Evolutionary conservation across 2,329 filamentous ascomycete genomes (phyloP).

Genomic region (Diaporthe capsici): DNA sequence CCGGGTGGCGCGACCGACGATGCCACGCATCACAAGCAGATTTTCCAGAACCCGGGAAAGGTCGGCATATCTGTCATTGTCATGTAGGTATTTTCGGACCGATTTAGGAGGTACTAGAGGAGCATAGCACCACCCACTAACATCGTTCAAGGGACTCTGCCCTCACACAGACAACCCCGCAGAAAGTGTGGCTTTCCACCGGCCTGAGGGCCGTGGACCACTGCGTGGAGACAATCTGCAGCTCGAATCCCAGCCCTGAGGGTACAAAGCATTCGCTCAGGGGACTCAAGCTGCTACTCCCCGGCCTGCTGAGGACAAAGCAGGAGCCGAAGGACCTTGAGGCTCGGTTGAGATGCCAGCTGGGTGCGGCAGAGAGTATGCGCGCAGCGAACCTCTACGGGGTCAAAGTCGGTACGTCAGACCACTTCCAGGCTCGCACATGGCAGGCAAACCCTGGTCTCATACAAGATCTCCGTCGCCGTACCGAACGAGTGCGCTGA

Average conservation of each 20-base stretch:
- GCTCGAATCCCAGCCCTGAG: constrained; percentile 46
- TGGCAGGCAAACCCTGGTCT: neutral
- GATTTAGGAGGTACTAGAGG: neutral
- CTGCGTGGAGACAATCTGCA: constrained; percentile 66
- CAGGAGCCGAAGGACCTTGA: constrained; percentile 52
- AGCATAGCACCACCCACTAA: neutral
- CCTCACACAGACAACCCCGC: constrained; percentile 61
- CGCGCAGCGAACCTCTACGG: constrained; percentile 51
- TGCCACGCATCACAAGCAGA: constrained; percentile 42
- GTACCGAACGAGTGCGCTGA: constrained; percentile 33
- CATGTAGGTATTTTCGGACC: constrained; percentile 45
- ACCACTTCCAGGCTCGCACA: neutral
- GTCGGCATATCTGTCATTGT: constrained; percentile 62
- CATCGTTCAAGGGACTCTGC: constrained; percentile 54
- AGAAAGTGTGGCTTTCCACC: constrained; percentile 63
- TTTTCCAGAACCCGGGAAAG: constrained; percentile 49
- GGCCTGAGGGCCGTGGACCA: constrained; percentile 68
- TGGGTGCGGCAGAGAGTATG: constrained; percentile 65
- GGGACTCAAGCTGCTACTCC: constrained; percentile 57
- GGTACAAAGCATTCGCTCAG: constrained; percentile 54
- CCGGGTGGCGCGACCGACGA: constrained; percentile 45
- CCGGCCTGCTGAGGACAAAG: constrained; percentile 57
- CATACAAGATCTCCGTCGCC: neutral
- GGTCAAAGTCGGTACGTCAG: constrained; percentile 50
- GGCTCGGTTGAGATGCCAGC: constrained; percentile 58